Base-by-base conservation (phyloP, 2,329 filamentous ascomycete species). In the Xenosphaeropsis pyriputrescens region DNA sequence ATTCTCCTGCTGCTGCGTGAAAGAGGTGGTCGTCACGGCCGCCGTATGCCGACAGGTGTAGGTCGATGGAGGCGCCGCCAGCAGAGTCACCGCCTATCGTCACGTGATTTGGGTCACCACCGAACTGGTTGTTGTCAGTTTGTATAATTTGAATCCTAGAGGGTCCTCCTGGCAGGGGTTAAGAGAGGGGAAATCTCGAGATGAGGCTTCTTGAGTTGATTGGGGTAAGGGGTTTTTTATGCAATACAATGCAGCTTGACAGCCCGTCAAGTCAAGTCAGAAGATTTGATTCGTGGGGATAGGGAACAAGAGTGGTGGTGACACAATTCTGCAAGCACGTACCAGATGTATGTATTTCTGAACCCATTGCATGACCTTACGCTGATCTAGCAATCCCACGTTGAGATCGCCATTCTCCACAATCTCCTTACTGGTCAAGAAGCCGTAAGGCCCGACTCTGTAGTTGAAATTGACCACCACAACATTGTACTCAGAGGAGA, bases 381-480 rank as follows among this genome's bases (percentile, higher is more conserved):
- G 62, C 54, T 85, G 79, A 52, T 86, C 81, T 26, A 70, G 68
- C 1, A 86, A 60, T 1, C 82, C 82, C 46, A 75, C 76, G 53
- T 86, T 86, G 26, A 76, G 51, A 41, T 67, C 70, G 2, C 71
- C 68, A 4, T 57, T 45, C 45, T 49, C 48, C 19, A 58, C 45
- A 1, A 77, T 56, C 46, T 79, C 68, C 13, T 68, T 58, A 39
- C 73, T 64, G 2, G 72, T 70, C 11, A 88, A 63, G 51, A 86
- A 88, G 0, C 83, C 82, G 46, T 75, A 85, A 0, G 72, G 68
- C 0, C 81, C 81, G 9, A 88, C 79, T 5, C 83, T 75, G 52
- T 88, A 86, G 57, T 85, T 86, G 57, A 84, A 69, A 8, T 67
- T 77, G 2, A 88, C 78, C 0, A 85, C 72, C 0, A 88, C 59